Evolutionary conservation across 139 green algal species (phyloP).

Genomic region (Mesotaenium endlicherianum): DNA sequence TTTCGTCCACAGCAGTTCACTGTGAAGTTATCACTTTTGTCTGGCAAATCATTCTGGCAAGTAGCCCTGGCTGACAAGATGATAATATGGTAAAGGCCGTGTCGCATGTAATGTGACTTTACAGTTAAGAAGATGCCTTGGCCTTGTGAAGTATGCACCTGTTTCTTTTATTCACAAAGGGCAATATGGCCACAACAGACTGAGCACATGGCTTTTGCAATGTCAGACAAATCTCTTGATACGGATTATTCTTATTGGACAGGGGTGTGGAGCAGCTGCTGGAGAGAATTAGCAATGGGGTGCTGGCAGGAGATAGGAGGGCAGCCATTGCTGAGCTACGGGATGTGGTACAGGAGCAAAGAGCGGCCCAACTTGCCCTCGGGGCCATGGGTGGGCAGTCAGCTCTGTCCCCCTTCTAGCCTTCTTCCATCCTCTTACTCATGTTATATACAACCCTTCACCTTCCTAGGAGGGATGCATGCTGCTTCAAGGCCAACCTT

Average conservation of each 20-base stretch:
- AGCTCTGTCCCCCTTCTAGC: too few relatives aligned
- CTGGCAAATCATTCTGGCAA: neutral
- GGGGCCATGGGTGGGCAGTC: constrained; percentile 64
- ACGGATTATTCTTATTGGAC: neutral
- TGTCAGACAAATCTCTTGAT: neutral
- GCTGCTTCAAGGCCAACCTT: too few relatives aligned
- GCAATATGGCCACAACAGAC: too few relatives aligned
- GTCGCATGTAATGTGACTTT: too few relatives aligned
- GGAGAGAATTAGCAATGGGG: constrained; percentile 69
- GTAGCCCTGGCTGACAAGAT: neutral
- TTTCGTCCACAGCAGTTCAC: neutral
- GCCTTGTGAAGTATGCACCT: too few relatives aligned
- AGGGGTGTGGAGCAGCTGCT: constrained; percentile 72
- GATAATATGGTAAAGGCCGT: too few relatives aligned
- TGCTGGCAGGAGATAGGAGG: constrained; percentile 71
- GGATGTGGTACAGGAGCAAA: constrained; percentile 44
- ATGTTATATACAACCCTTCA: too few relatives aligned
- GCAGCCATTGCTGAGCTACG: constrained; percentile 65
- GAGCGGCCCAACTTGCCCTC: constrained; percentile 67
- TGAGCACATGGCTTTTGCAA: neutral
- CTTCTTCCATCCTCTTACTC: too few relatives aligned
- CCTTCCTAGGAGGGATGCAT: too few relatives aligned
- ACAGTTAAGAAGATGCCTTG: too few relatives aligned
- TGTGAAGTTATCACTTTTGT: neutral
- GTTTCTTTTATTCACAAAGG: too few relatives aligned